These are phyloP conservation scores for Vitis cinerea DNA, from an alignment of 164 flowering plant species.

Conservation along the genomic window DNA sequence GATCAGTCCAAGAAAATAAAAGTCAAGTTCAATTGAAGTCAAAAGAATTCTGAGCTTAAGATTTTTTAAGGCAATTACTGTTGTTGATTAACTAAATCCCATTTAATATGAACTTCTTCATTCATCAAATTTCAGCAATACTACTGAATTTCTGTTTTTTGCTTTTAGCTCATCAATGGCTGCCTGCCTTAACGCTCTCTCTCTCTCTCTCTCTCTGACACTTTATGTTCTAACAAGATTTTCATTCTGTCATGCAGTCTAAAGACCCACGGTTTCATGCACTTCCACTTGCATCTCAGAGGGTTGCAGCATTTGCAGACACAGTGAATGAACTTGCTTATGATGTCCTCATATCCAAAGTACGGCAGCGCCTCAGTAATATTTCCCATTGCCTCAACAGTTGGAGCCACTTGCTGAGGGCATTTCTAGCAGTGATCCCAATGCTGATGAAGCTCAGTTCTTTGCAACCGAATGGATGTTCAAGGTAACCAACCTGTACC, in stretches of 20 bases:
- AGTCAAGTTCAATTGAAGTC: too few relatives aligned
- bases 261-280: constrained; percentile 99
- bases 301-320: constrained; percentile 91
- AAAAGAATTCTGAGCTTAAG: too few relatives aligned
- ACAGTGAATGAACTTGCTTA: constrained; percentile 95
- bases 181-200: too few relatives aligned
- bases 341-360: constrained; percentile 96
- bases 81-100: too few relatives aligned
- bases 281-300: constrained; percentile 87
- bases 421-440: constrained; percentile 63
- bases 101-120: not conserved
- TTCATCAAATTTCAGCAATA: too few relatives aligned
- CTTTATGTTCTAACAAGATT: not conserved
- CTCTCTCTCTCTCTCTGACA: too few relatives aligned
- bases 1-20: too few relatives aligned
- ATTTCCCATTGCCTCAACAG: constrained; percentile 99
- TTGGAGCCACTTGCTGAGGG: constrained; percentile 98
- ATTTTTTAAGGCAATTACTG: too few relatives aligned
- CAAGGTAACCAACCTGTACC: constrained; percentile 54
- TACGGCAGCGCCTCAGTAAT: constrained; percentile 81
- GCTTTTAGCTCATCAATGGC: too few relatives aligned
- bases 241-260: constrained; percentile 57
- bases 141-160: too few relatives aligned
- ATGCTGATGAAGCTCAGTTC: constrained; percentile 88
- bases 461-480: constrained; percentile 99